Evolutionary conservation across 2,329 filamentous ascomycete species (phyloP).

Genomic region (Paraphaeosphaeria sporulosa): DNA sequence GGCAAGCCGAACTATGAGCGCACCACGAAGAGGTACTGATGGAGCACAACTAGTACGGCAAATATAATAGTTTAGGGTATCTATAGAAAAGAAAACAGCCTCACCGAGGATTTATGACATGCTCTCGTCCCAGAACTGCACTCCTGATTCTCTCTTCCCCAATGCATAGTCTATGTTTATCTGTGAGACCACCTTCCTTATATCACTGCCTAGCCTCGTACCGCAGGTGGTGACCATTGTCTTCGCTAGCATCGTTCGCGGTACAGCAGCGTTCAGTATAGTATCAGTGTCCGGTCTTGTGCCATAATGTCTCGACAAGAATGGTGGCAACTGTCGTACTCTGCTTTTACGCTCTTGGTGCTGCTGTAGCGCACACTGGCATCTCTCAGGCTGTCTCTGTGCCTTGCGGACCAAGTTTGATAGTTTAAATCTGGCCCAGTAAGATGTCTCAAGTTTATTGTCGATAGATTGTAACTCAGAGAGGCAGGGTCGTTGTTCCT

Average conservation of each 20-base stretch:
- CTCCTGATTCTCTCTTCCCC: slow-evolving; percentile 20
- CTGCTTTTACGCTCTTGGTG: slow-evolving; percentile 22
- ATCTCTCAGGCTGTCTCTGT: slow-evolving; percentile 8
- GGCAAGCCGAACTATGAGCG: no score
- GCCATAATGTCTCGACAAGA: slow-evolving; percentile 22
- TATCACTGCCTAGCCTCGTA: slow-evolving; percentile 22
- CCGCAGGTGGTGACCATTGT: slow-evolving; percentile 36
- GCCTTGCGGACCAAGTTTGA: not conserved
- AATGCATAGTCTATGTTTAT: slow-evolving; percentile 32
- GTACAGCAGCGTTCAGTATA: slow-evolving; percentile 14
- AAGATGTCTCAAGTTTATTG: slow-evolving; percentile 15
- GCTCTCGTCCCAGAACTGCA: slow-evolving; percentile 30
- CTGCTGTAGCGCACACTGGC: slow-evolving; percentile 28
- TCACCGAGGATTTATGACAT: not conserved
- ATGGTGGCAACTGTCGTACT: slow-evolving; percentile 2
- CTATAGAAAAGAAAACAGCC: no score
- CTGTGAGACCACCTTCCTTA: slow-evolving; percentile 22
- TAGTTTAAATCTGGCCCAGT: not conserved
- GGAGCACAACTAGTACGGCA: no score
- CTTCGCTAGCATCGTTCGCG: slow-evolving; percentile 8
- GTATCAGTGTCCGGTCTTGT: slow-evolving; percentile 23
- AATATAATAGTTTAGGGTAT: no score
- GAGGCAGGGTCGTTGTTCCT: slow-evolving; percentile 12
- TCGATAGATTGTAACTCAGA: slow-evolving; percentile 13
- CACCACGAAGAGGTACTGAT: no score